These are phyloP conservation scores for Pogostemon cablin DNA, from an alignment of 257 asterid genomes.

Conservation along the genomic window DNA sequence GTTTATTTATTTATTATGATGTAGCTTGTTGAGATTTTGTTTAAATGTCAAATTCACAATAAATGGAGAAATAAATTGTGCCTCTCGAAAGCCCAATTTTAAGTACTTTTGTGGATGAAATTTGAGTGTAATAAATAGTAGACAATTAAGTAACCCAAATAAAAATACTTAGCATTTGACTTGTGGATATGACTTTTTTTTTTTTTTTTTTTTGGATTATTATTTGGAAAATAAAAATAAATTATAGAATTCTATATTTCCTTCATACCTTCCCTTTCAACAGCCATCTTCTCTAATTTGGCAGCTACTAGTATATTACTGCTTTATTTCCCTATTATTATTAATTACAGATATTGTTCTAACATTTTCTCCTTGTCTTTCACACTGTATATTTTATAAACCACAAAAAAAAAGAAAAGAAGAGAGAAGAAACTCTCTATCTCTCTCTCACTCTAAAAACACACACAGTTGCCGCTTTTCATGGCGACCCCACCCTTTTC, in stretches of 20 bases:
- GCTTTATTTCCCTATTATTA: conserved; percentile 22
- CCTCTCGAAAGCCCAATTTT: conserved; percentile 9
- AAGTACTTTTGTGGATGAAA: conserved; percentile 13
- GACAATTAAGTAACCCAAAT: too few species aligned
- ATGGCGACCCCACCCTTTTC: conserved; percentile 64
- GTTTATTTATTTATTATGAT: conserved; percentile 1
- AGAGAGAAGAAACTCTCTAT: conserved; percentile 12
- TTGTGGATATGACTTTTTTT: conserved; percentile 25
- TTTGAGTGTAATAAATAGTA: too few species aligned
- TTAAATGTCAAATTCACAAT: conserved; percentile 1
- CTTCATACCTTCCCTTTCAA: conserved; percentile 34
- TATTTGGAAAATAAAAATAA: conserved; percentile 21
- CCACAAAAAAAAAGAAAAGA: conserved; percentile 24
- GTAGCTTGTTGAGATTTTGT: conserved; percentile 12
- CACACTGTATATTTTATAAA: conserved; percentile 33
- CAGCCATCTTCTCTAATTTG: conserved; percentile 40
- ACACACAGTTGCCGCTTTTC: conserved; percentile 37
- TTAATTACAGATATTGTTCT: conserved; percentile 30
- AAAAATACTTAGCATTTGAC: conserved; percentile 30
- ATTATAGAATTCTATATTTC: conserved; percentile 18
- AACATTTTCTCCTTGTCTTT: conserved; percentile 33
- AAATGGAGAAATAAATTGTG: conserved; percentile 15
- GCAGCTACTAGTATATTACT: conserved; percentile 21
- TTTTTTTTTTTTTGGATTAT: conserved; percentile 11
- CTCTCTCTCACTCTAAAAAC: conserved; percentile 24